phyloP scores from a whole-genome alignment of 2,329 filamentous ascomycete species.

The Phialocephala sp. region DNA sequence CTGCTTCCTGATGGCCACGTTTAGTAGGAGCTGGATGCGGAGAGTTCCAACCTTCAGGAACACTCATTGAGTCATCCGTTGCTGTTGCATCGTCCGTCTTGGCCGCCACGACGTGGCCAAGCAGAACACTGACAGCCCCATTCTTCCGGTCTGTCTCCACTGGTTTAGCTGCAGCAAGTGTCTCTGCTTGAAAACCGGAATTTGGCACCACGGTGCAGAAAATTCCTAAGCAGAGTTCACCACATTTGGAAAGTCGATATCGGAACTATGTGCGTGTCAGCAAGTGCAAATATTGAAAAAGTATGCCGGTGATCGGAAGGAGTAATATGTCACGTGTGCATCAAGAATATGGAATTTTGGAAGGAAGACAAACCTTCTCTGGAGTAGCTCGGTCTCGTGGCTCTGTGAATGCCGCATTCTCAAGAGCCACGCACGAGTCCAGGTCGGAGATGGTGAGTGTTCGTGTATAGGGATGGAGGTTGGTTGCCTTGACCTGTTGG shows the following conservation, averaged over 20 bases:
- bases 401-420: constrained; percentile 59
- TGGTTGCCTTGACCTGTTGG: constrained; percentile 48
- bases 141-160: constrained; percentile 65
- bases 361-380: constrained; percentile 55
- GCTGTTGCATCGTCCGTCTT: constrained; percentile 67
- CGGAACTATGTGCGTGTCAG: constrained; percentile 59
- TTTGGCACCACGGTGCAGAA: constrained; percentile 69
- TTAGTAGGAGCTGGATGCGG: constrained; percentile 50
- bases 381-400: constrained; percentile 55
- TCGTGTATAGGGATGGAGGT: constrained; percentile 75
- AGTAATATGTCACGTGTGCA: constrained; percentile 27
- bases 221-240: constrained; percentile 78
- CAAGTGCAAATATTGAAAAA: constrained; percentile 3
- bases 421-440: constrained; percentile 62
- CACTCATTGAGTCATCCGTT: constrained; percentile 77
- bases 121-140: constrained; percentile 63
- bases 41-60: constrained; percentile 70
- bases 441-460: constrained; percentile 71
- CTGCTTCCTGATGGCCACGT: constrained; percentile 74
- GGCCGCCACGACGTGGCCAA: constrained; percentile 81
- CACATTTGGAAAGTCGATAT: constrained; percentile 77
- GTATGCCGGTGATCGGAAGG: background rate
- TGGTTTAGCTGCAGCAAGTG: constrained; percentile 57
- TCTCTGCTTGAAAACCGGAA: constrained; percentile 57
- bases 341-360: background rate